Percentiles rank a stretch among this genome's conserved stretches.
These are phyloP conservation scores for Reticulascus tulasneorum DNA, from an alignment of 2,329 filamentous ascomycete genomes.

Conservation along the genomic window DNA sequence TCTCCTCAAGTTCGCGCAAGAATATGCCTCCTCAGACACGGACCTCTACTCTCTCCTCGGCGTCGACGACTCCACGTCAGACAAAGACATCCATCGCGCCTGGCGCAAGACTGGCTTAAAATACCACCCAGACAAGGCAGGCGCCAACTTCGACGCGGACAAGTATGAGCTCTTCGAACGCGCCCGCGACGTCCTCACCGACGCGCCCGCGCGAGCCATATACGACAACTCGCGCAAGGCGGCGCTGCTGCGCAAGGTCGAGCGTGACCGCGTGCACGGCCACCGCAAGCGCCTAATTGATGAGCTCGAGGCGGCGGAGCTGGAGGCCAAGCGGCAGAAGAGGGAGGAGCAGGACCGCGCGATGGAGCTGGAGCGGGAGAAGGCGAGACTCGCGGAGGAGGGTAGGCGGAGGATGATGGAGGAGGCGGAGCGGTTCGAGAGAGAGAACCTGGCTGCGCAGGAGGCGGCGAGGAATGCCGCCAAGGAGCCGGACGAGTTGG, in stretches of 20 bases:
- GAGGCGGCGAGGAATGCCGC: slow-evolving; percentile 23
- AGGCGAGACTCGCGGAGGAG: slow-evolving; percentile 29
- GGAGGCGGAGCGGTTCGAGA: slow-evolving; percentile 36
- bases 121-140: slow-evolving; percentile 90
- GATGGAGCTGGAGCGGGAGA: slow-evolving; percentile 33
- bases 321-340: slow-evolving; percentile 57
- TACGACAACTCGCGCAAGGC: slow-evolving; percentile 78
- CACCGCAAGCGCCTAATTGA: slow-evolving; percentile 75
- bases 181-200: slow-evolving; percentile 78
- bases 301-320: slow-evolving; percentile 77
- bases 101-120: slow-evolving; percentile 84
- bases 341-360: slow-evolving; percentile 37
- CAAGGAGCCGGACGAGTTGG: slow-evolving; percentile 27
- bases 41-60: slow-evolving; percentile 78
- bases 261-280: slow-evolving; percentile 70
- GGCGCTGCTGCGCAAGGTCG: slow-evolving; percentile 62
- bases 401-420: slow-evolving; percentile 30
- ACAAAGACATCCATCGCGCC: slow-evolving; percentile 74
- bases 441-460: slow-evolving; percentile 21
- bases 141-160: slow-evolving; percentile 67
- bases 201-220: slow-evolving; percentile 63
- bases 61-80: slow-evolving; percentile 59
- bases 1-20: slow-evolving; percentile 49
- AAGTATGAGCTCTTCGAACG: slow-evolving; percentile 84
- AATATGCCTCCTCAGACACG: slow-evolving; percentile 56